These are phyloP conservation scores for Acer yangbiense DNA, from an alignment of 345 rosid genomes.

Conservation along the genomic window DNA sequence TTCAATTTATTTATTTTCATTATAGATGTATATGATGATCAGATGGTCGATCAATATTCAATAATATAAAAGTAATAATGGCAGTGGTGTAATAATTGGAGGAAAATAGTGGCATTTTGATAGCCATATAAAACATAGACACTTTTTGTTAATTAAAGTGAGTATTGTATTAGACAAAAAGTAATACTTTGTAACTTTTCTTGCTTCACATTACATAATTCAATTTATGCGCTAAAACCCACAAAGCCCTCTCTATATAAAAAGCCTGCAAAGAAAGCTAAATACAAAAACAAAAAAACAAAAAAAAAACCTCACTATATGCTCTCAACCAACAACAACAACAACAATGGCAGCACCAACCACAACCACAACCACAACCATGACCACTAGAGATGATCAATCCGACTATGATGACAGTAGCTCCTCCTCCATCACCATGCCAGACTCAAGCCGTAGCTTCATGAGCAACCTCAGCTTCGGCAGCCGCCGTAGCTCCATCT, in stretches of 20 bases:
- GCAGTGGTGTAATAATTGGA: slow-evolving; percentile 14
- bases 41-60: neutral
- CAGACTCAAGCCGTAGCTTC: slow-evolving; percentile 85
- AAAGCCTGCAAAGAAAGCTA: no score
- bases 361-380: neutral
- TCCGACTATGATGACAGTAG: slow-evolving; percentile 67
- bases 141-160: slow-evolving; percentile 32
- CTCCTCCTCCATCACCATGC: slow-evolving; percentile 57
- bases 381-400: slow-evolving; percentile 43
- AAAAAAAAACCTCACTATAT: slow-evolving; percentile 3
- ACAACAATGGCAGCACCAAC: slow-evolving; percentile 44
- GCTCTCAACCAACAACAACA: slow-evolving; percentile 3
- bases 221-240: slow-evolving; percentile 11
- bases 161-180: slow-evolving; percentile 15
- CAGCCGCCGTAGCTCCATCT: slow-evolving; percentile 76
- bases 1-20: no score
- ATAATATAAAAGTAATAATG: neutral
- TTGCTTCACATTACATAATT: slow-evolving; percentile 27
- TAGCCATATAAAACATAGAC: slow-evolving; percentile 12
- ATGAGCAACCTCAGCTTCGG: slow-evolving; percentile 82
- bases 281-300: neutral
- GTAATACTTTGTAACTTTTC: slow-evolving; percentile 39
- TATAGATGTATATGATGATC: neutral
- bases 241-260: slow-evolving; percentile 25
- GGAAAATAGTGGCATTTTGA: slow-evolving; percentile 12